phyloP scores from a whole-genome alignment of 495 filamentous ascomycete species.

The Aspergillus wentii region DNA sequence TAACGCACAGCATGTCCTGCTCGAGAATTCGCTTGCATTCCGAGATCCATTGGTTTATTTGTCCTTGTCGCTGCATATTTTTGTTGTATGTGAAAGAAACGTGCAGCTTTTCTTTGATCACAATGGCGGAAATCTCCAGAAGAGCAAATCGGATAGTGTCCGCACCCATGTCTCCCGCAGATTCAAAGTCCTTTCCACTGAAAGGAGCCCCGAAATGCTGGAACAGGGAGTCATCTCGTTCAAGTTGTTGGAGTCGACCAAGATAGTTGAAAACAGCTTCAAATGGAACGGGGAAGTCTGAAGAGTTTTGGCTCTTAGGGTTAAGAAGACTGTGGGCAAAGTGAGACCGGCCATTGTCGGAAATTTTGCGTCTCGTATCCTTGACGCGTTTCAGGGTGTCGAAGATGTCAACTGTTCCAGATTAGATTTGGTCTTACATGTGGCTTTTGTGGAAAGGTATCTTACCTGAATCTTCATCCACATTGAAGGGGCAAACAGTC shows the following conservation, averaged over 20 bases:
- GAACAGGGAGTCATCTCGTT: conserved; percentile 54
- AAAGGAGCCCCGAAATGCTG: conserved; percentile 51
- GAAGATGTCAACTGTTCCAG: conserved; percentile 15
- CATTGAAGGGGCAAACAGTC: conserved; percentile 43
- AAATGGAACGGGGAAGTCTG: no score
- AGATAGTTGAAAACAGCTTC: conserved; percentile 70
- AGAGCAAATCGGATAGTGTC: conserved; percentile 52
- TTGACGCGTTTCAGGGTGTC: conserved; percentile 42
- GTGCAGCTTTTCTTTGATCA: conserved; percentile 54
- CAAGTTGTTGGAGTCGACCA: conserved; percentile 55
- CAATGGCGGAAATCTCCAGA: conserved; percentile 57
- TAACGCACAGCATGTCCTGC: conserved; percentile 46
- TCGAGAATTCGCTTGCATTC: conserved; percentile 56
- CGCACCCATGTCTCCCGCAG: conserved; percentile 39
- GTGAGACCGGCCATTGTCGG: conserved; percentile 38
- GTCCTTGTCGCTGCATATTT: conserved; percentile 50
- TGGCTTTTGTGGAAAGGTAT: no score
- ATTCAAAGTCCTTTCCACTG: conserved; percentile 36
- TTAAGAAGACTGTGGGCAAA: conserved; percentile 48
- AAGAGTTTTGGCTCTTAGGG: no score
- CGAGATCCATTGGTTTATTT: conserved; percentile 55
- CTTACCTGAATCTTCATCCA: conserved; percentile 28
- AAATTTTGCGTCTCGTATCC: conserved; percentile 36
- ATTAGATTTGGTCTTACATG: no score
- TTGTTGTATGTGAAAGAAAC: conserved; percentile 59